phyloP scores from a whole-genome alignment of 129 eudicot genomes.

The Ambrosia trifida region DNA sequence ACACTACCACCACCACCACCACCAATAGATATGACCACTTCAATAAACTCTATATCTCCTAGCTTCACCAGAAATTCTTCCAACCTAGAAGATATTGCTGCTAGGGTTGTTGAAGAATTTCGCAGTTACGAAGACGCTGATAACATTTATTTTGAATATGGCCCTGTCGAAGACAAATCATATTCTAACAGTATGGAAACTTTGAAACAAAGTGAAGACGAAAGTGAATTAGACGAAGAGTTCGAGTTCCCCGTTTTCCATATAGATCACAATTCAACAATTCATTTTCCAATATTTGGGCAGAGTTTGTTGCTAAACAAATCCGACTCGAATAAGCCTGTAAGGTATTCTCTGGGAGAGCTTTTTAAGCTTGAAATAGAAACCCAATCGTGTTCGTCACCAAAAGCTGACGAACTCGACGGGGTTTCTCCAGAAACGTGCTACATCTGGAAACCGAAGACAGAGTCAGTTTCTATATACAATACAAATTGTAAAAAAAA shows the following conservation, averaged over 20 bases:
- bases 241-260: slow-evolving; percentile 55
- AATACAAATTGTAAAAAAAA: slow-evolving; percentile 43
- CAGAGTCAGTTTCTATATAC: slow-evolving; percentile 26
- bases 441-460: slow-evolving; percentile 68
- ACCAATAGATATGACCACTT: slow-evolving; percentile 27
- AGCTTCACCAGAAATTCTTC: slow-evolving; percentile 65
- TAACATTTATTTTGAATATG: slow-evolving; percentile 16
- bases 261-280: slow-evolving; percentile 22
- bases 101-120: slow-evolving; percentile 57
- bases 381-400: slow-evolving; percentile 57
- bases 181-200: not conserved
- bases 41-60: slow-evolving; percentile 38
- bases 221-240: slow-evolving; percentile 33
- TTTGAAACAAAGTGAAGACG: not conserved
- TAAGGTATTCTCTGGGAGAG: slow-evolving; percentile 48
- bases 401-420: slow-evolving; percentile 65
- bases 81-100: slow-evolving; percentile 54
- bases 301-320: slow-evolving; percentile 38
- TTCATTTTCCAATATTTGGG: slow-evolving; percentile 67
- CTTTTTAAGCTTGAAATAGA: slow-evolving; percentile 55
- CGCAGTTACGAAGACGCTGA: slow-evolving; percentile 26
- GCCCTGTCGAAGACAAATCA: not conserved
- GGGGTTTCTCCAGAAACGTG: slow-evolving; percentile 59
- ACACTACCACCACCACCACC: not conserved
- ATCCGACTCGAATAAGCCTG: slow-evolving; percentile 15